A percentile compares a stretch with the other conserved stretches of the same genome.
Conservation (phyloP, 805 yeast genomes). For the Lipomyces orientalis region DNA sequence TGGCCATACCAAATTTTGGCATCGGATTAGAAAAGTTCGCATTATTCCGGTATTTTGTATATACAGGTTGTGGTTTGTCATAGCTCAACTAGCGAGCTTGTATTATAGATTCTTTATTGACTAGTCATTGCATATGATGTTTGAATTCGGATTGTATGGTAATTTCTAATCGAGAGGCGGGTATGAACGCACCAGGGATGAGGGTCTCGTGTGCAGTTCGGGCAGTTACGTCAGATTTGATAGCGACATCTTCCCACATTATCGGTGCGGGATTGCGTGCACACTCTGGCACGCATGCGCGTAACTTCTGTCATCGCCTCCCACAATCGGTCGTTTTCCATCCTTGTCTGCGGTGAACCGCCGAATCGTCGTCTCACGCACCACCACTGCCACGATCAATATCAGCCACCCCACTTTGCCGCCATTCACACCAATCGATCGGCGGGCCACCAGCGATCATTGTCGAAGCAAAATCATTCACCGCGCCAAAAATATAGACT, state of each 20-base stretch:
- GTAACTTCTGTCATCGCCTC: background rate
- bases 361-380: background rate
- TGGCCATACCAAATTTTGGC: background rate
- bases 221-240: background rate
- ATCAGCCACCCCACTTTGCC: background rate
- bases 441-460: background rate
- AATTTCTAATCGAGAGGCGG: too few relatives aligned
- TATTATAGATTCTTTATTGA: background rate
- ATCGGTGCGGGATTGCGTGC: background rate
- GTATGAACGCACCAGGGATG: too few relatives aligned
- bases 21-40: background rate
- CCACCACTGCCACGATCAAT: background rate
- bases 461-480: background rate
- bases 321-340: background rate
- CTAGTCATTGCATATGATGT: background rate
- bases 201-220: background rate
- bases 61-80: background rate
- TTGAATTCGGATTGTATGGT: background rate
- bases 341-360: background rate
- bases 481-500: background rate
- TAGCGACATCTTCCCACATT: background rate
- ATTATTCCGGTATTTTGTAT: background rate
- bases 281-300: background rate
- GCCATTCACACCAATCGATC: background rate
- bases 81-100: background rate